phyloP scores from a whole-genome alignment of 495 filamentous ascomycete species.

The Penicillium riverlandense region DNA sequence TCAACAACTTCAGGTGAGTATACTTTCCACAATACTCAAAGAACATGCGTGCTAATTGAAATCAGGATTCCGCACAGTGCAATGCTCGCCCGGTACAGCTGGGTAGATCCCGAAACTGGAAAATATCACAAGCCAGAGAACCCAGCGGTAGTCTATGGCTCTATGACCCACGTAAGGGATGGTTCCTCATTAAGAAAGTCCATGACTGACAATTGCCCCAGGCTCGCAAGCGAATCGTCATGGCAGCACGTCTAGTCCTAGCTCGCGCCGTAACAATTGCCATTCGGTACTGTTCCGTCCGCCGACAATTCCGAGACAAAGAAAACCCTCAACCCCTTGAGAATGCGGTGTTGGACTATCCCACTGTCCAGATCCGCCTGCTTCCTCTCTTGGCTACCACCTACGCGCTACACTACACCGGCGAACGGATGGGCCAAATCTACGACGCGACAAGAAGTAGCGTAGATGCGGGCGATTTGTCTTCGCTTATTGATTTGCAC shows the following conservation, averaged over 20 bases:
- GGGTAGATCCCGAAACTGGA: constrained; percentile 33
- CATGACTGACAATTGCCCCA: too few relatives aligned
- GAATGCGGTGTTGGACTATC: constrained; percentile 40
- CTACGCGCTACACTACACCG: constrained; percentile 44
- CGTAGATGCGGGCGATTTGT: constrained; percentile 36
- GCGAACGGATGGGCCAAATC: constrained; percentile 31
- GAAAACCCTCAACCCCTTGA: constrained; percentile 24
- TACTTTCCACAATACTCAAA: background rate
- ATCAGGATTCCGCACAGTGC: constrained; percentile 34
- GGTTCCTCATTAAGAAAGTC: background rate
- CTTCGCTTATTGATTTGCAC: constrained; percentile 37
- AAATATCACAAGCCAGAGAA: constrained; percentile 29
- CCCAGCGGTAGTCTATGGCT: constrained; percentile 38
- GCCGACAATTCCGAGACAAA: constrained; percentile 41
- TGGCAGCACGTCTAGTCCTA: constrained; percentile 38
- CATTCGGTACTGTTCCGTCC: constrained; percentile 33
- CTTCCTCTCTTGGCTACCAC: constrained; percentile 40
- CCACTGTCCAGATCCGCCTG: constrained; percentile 41
- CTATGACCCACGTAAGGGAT: constrained; percentile 38
- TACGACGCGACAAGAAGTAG: constrained; percentile 29
- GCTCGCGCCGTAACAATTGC: constrained; percentile 43
- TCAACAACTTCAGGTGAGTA: constrained; percentile 28
- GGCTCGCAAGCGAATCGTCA: constrained; percentile 22
- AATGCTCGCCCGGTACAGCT: constrained; percentile 35
- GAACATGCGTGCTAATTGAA: background rate